Evolutionary conservation across 768 basidiomycete species (phyloP).

Genomic region (Calocybe cyanea): DNA sequence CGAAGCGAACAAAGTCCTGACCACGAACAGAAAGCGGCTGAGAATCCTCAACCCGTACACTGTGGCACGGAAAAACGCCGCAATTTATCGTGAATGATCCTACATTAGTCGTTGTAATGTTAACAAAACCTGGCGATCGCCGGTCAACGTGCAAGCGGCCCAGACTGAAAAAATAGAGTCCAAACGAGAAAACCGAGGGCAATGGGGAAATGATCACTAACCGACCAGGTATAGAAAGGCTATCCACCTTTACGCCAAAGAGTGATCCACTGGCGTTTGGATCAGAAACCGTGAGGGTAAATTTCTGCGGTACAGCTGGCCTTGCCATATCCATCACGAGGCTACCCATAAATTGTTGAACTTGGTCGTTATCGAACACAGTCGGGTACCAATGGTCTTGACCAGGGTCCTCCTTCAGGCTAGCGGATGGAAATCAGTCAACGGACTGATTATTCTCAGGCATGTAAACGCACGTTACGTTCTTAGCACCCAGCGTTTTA

Average conservation of each 20-base stretch:
- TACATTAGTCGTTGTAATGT: slow-evolving; percentile 27
- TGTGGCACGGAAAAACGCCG: slow-evolving; percentile 12
- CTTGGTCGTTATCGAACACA: slow-evolving; percentile 51
- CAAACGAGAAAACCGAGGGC: neutral
- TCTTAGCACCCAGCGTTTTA: slow-evolving; percentile 46
- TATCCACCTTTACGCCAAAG: slow-evolving; percentile 65
- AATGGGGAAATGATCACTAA: slow-evolving; percentile 20
- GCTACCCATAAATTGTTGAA: slow-evolving; percentile 52
- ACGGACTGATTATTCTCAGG: neutral
- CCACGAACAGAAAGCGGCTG: slow-evolving; percentile 4
- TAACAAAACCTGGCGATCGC: slow-evolving; percentile 4
- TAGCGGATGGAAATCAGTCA: slow-evolving; percentile 19
- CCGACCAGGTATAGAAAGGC: slow-evolving; percentile 65
- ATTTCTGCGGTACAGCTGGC: slow-evolving; percentile 25
- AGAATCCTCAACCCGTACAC: slow-evolving; percentile 17
- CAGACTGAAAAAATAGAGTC: slow-evolving; percentile 25
- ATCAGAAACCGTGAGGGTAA: slow-evolving; percentile 70
- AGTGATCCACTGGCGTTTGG: slow-evolving; percentile 69
- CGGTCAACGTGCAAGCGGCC: slow-evolving; percentile 30
- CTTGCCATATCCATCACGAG: slow-evolving; percentile 15
- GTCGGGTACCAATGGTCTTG: slow-evolving; percentile 69
- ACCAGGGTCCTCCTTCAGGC: slow-evolving; percentile 59
- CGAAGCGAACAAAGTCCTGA: slow-evolving; percentile 13
- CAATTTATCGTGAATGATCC: slow-evolving; percentile 25
- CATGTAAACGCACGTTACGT: slow-evolving; percentile 43